phyloP scores from a whole-genome alignment of 1,139 yeast genomes.

The Pichiaceae sp. region DNA sequence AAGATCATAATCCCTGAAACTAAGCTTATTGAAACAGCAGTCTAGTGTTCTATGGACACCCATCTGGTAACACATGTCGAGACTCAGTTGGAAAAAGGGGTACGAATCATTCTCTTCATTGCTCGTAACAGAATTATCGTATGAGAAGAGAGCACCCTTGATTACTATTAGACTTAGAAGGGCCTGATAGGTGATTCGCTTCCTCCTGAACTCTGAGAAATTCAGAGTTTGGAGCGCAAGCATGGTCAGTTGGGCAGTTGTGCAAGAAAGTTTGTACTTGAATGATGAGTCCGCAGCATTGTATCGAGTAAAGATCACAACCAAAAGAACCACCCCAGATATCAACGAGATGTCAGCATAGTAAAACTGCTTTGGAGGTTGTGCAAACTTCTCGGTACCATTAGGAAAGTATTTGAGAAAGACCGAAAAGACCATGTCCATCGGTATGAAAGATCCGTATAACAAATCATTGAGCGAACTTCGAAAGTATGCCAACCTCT shows the following conservation, averaged over 20 bases:
- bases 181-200: constrained; percentile 6
- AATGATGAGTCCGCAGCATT: background rate
- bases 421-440: constrained; percentile 4
- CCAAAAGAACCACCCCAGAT: constrained; percentile 6
- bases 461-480: constrained; percentile 12
- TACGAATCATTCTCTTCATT: constrained; percentile 10
- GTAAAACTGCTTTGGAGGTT: constrained; percentile 7
- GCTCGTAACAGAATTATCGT: constrained; percentile 6
- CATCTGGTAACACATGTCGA: constrained; percentile 10
- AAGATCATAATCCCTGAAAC: background rate
- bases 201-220: constrained; percentile 8
- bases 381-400: constrained; percentile 6
- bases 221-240: constrained; percentile 5
- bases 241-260: constrained; percentile 1
- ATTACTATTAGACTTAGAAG: constrained; percentile 7
- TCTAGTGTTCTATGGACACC: constrained; percentile 12
- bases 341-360: constrained; percentile 10
- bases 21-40: background rate
- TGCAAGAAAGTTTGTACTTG: constrained; percentile 4
- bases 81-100: constrained; percentile 7
- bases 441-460: constrained; percentile 13
- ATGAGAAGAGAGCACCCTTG: constrained; percentile 3
- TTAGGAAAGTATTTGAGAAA: background rate
- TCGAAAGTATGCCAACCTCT: constrained; percentile 16
- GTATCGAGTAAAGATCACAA: constrained; percentile 4